These are phyloP conservation scores for Pterula multifida DNA, from an alignment of 1,284 basidiomycete species.

Conservation along the genomic window DNA sequence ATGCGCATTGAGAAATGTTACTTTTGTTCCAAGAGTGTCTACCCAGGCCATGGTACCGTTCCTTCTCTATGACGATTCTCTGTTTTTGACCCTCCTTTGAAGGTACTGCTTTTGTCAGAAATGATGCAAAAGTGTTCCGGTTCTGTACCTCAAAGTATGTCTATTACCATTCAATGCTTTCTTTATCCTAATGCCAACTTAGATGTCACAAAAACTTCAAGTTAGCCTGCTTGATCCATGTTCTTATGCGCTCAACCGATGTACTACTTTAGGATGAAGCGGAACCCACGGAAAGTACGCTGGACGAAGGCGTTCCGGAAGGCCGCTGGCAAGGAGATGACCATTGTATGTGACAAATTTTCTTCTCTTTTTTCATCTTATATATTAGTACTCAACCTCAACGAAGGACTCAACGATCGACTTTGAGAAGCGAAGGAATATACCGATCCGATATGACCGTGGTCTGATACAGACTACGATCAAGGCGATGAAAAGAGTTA, in stretches of 20 bases:
- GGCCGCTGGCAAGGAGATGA: conserved; percentile 99
- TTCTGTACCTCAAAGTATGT: conserved; percentile 94
- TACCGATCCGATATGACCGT: conserved; percentile 96
- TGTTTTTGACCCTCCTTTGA: conserved; percentile 4
- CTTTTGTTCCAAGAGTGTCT: conserved; percentile 89
- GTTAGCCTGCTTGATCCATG: conserved; percentile 25
- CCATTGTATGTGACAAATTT: conserved; percentile 55
- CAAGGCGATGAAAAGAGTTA: conserved; percentile 92
- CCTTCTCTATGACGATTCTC: background rate
- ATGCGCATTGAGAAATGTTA: conserved; percentile 89
- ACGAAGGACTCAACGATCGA: conserved; percentile 92
- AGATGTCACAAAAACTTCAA: conserved; percentile 99
- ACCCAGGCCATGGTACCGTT: conserved; percentile 79
- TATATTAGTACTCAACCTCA: conserved; percentile 4
- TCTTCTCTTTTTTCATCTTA: background rate
- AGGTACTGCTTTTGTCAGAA: conserved; percentile 91
- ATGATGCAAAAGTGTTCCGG: conserved; percentile 92
- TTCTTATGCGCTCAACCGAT: conserved; percentile 4
- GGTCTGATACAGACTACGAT: conserved; percentile 92
- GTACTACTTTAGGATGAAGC: conserved; percentile 77
- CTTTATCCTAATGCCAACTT: conserved; percentile 9
- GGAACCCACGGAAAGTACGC: conserved; percentile 96
- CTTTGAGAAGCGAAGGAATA: conserved; percentile 98
- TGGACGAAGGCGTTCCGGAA: conserved; percentile 99
- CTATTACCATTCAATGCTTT: conserved; percentile 4